phyloP scores from a whole-genome alignment of 2,329 filamentous ascomycete genomes.

The Metarhizium rileyi region DNA sequence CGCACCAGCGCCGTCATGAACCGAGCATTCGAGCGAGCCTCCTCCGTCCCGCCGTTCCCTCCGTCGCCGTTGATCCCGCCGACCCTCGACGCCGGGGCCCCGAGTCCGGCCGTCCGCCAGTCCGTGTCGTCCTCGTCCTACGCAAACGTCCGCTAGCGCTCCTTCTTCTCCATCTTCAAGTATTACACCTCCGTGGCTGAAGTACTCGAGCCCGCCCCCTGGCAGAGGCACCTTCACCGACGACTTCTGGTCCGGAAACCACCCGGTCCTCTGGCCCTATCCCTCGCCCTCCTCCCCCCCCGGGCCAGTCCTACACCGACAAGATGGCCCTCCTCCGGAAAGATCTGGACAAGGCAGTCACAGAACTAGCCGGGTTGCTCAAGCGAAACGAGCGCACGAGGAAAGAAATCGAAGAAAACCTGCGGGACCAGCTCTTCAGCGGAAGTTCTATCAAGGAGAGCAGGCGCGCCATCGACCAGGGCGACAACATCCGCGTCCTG shows the following conservation, averaged over 20 bases:
- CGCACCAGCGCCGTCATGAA: slow-evolving; percentile 38
- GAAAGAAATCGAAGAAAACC: slow-evolving; percentile 42
- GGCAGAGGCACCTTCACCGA: slow-evolving; percentile 50
- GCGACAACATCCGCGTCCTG: slow-evolving; percentile 50
- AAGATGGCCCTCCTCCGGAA: slow-evolving; percentile 35
- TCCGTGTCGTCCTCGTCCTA: slow-evolving; percentile 8
- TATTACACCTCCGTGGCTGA: slow-evolving; percentile 53
- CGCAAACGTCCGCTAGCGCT: slow-evolving; percentile 37
- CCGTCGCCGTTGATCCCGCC: slow-evolving; percentile 9
- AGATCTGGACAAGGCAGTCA: slow-evolving; percentile 42
- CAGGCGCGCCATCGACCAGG: slow-evolving; percentile 52
- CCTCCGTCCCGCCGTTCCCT: slow-evolving; percentile 11
- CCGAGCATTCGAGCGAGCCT: slow-evolving; percentile 32
- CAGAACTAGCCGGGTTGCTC: slow-evolving; percentile 35
- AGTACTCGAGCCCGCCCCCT: slow-evolving; percentile 45
- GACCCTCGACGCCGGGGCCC: slow-evolving; percentile 4
- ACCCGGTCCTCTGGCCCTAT: slow-evolving; percentile 46
- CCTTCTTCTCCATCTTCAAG: slow-evolving; percentile 55
- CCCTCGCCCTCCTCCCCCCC: slow-evolving; percentile 33
- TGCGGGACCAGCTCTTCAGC: slow-evolving; percentile 53
- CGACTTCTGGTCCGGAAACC: slow-evolving; percentile 47
- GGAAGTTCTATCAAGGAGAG: slow-evolving; percentile 54
- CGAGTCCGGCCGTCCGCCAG: background rate
- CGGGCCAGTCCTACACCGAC: slow-evolving; percentile 37
- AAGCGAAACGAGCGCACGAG: slow-evolving; percentile 42